phyloP scores from a whole-genome alignment of 331 rosid species.

The Quercus lobata region DNA sequence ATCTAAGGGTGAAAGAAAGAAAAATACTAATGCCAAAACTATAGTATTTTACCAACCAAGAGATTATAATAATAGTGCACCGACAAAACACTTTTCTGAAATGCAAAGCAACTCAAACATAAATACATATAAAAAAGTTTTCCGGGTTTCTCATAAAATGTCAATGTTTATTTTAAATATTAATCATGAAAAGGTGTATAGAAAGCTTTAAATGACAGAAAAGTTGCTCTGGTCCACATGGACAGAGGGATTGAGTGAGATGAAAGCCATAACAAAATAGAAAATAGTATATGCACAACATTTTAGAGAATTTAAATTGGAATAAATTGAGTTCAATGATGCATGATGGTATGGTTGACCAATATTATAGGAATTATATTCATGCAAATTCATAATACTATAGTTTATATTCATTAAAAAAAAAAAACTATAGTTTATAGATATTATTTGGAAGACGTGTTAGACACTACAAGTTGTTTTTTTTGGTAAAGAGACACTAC shows the following conservation, averaged over 20 bases:
- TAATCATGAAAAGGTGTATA: background rate
- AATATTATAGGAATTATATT: background rate
- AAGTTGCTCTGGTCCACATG: slow-evolving; percentile 16
- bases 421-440: background rate
- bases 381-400: background rate
- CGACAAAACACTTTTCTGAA: background rate
- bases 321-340: background rate
- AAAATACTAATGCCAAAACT: too few relatives aligned
- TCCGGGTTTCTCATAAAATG: background rate
- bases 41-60: background rate
- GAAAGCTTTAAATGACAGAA: slow-evolving; percentile 3
- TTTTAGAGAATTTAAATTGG: background rate
- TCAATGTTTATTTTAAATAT: background rate
- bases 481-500: background rate
- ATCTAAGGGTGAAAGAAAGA: too few relatives aligned
- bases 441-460: background rate
- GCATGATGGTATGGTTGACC: background rate
- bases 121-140: background rate
- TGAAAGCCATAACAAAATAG: background rate
- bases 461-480: background rate
- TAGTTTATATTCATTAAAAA: background rate
- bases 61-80: background rate
- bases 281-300: background rate
- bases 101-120: background rate
- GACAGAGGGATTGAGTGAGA: slow-evolving; percentile 14